Conservation (phyloP, 2,329 filamentous ascomycete species). For the Bipolaris cookei region DNA sequence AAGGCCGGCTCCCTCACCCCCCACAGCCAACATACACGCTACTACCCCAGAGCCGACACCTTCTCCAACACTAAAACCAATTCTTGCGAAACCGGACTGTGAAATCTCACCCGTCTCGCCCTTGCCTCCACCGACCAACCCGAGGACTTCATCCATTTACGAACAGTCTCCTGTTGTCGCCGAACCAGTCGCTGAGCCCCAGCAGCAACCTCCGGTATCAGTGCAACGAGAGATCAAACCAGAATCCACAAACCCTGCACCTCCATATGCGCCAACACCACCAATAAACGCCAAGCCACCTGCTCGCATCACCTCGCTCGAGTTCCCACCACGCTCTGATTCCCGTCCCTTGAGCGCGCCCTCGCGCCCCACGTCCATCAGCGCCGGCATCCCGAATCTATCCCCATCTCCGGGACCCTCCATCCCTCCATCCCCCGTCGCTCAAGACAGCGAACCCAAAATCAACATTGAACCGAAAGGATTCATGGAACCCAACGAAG, state of each 20-base stretch:
- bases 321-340: slow-evolving; percentile 11
- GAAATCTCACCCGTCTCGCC: slow-evolving; percentile 34
- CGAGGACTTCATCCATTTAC: slow-evolving; percentile 36
- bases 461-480: neutral
- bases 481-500: neutral
- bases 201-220: slow-evolving; percentile 5
- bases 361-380: slow-evolving; percentile 3
- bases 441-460: neutral
- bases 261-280: slow-evolving; percentile 5
- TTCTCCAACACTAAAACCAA: slow-evolving; percentile 31
- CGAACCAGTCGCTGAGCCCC: slow-evolving; percentile 2
- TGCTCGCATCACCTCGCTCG: slow-evolving; percentile 17
- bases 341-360: slow-evolving; percentile 5
- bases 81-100: slow-evolving; percentile 19
- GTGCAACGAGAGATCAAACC: neutral
- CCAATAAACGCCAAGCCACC: slow-evolving; percentile 10
- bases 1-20: slow-evolving; percentile 28
- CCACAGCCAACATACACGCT: slow-evolving; percentile 25
- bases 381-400: neutral
- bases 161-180: slow-evolving; percentile 17
- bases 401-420: slow-evolving; percentile 15
- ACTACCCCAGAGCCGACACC: slow-evolving; percentile 43
- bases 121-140: slow-evolving; percentile 22
- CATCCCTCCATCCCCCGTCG: slow-evolving; percentile 9
- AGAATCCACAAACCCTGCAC: slow-evolving; percentile 1